Base-by-base conservation (phyloP, 1,284 basidiomycete genomes). In the Anthracocystis panici-leucophaei region DNA sequence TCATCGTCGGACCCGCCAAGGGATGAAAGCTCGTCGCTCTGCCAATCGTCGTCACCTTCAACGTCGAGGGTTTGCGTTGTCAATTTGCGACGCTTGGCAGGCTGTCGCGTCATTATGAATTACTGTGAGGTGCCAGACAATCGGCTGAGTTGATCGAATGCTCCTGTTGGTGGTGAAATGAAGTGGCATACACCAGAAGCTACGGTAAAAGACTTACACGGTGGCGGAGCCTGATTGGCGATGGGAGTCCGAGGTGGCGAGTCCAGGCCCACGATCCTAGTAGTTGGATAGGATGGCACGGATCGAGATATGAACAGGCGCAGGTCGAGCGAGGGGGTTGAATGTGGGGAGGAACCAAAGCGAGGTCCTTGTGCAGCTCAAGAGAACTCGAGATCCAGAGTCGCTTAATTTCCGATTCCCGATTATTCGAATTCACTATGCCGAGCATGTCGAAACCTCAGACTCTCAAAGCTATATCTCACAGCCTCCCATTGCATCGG, bases 31-130 rank as follows among this genome's bases (percentile, higher is more conserved):
- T 75, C 72, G 63, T 70, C 66, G 42, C 55, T 59, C 44, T 68
- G 71, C 72, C 72, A 75, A 44, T 75, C 72, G 14, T 75, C 57
- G 38, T 70, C 66, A 9, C 72, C 72, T 49, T 69, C 66, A 1
- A 64, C 72, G 18, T 75, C 72, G 16, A 75, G 57, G 1, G 63
- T 53, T 29, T 65, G 61, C 5, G 48, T n/a, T 0, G 56, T n/a
- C 5, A 67, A 41, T 27, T 45, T 62, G n/a, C 66, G 72, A n/a
- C 72, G 66, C 35, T 75, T 75, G 0, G 65, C 45, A 31, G 71
- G 58, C 45, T 61, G 65, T 1, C 63, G 54, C n/a, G 68, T 58
- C 68, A 71, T 71, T 1, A 11, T 12, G 14, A 25, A n/a, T 6
- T 21, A 2, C 2, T 2, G 27, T 2, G 16, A 48, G 5, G 31